Percentiles rank a stretch among this genome's conserved stretches.
These are phyloP conservation scores for Fusarium nanum DNA, from an alignment of 2,329 filamentous ascomycete genomes.

Conservation along the genomic window DNA sequence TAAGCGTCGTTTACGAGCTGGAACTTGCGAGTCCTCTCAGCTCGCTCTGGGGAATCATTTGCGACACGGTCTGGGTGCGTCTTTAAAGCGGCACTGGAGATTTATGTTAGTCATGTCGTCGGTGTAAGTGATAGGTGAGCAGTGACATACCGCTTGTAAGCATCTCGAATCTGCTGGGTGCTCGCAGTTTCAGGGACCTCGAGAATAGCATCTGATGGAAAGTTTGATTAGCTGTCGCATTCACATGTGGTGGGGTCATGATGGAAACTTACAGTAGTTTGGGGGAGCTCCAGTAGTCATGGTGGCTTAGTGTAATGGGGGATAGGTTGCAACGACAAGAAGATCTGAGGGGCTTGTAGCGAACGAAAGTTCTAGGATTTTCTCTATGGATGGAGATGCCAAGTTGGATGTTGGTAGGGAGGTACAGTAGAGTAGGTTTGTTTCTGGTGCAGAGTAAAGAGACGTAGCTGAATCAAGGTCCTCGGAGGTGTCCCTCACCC, in stretches of 20 bases:
- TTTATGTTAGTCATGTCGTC: slow-evolving; percentile 24
- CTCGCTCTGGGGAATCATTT: slow-evolving; percentile 83
- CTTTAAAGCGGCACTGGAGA: slow-evolving; percentile 82
- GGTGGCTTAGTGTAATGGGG: slow-evolving; percentile 24
- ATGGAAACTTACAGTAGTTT: slow-evolving; percentile 66
- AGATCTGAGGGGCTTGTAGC: slow-evolving; percentile 11
- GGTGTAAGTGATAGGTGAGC: neutral
- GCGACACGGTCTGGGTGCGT: slow-evolving; percentile 94
- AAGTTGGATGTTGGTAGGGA: slow-evolving; percentile 23
- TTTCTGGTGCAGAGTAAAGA: neutral
- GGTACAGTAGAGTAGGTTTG: slow-evolving; percentile 6
- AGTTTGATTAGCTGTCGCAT: slow-evolving; percentile 25
- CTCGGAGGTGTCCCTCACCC: slow-evolving; percentile 17
- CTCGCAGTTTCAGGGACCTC: slow-evolving; percentile 79
- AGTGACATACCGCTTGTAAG: slow-evolving; percentile 82
- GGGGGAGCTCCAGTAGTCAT: slow-evolving; percentile 60
- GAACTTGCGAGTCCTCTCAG: slow-evolving; percentile 85
- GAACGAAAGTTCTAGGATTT: slow-evolving; percentile 10
- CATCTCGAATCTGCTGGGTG: slow-evolving; percentile 87
- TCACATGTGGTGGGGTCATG: slow-evolving; percentile 26
- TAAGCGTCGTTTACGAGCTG: slow-evolving; percentile 94
- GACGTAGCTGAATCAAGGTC: slow-evolving; percentile 17
- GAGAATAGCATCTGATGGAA: slow-evolving; percentile 75
- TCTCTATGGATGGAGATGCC: slow-evolving; percentile 11
- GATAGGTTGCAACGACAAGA: slow-evolving; percentile 1